Evolutionary conservation across 2,329 filamentous ascomycete species (phyloP), one percentile per base, ranked within the genome.

Genomic region (Clarireedia homoeocarpa): DNA sequence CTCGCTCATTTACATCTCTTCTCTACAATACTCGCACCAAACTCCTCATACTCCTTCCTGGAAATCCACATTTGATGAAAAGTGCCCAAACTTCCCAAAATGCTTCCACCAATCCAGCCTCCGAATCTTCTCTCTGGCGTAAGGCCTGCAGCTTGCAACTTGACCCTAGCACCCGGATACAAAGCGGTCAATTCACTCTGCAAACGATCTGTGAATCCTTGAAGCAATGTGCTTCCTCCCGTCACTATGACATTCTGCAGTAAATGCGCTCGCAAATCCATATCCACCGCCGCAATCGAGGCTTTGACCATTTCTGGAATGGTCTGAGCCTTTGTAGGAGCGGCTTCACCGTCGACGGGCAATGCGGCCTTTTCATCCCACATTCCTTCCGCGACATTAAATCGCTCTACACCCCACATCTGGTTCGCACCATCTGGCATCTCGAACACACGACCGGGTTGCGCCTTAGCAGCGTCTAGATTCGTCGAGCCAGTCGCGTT

Each of bases 21-120:
- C 78, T 97, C 92, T 46, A 97, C 89, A 65, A 97, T 91, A 61
- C 83, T 83, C 5, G 85, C 77, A 1, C 94, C 94, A 71, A 96
- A 91, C 77, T 99, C 95, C 62, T 96, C 91, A 67, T 96, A 97
- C 76, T 99, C 94, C 77, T 96, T 95, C 72, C 85, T 89, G 24
- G 87, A 92, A 65, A 99, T 95, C 94, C 94, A 99, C 88, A 99
- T 92, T 77, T 99, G 94, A 75, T 99, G 94, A 74, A 99, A 99
- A 14, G 91, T 96, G 9, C 95, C 95, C 74, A 99, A 73, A 72
- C 91, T 96, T 6, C 89, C 91, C 63, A 99, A 76, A 65, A 99
- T 96, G 73, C 91, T 96, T 47, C 94, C 94, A 48, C 95, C 94
- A 63, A 99, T 91, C 92, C 94, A 99, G 50, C 89, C 85, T 23